phyloP scores from a whole-genome alignment of 2,329 filamentous ascomycete species.

The Penicillium frequentans region DNA sequence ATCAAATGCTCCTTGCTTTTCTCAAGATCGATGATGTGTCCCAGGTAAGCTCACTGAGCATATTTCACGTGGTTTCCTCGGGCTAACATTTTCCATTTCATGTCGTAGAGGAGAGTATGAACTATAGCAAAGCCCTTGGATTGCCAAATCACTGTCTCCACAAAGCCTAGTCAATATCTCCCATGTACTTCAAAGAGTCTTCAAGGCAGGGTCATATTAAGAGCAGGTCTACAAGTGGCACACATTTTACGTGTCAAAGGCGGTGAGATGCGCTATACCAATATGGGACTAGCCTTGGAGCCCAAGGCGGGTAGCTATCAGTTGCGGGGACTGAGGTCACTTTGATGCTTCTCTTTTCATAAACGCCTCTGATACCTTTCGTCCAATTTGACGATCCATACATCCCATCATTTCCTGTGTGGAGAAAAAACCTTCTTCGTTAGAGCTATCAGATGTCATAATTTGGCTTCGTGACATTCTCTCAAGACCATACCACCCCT shows the following conservation, averaged over 20 bases:
- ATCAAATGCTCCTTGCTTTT: too few species aligned
- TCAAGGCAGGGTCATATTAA: too few species aligned
- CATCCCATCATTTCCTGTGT: not conserved
- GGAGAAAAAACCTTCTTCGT: not conserved
- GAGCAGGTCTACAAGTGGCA: not conserved
- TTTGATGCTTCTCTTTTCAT: not conserved
- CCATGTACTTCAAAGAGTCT: too few species aligned
- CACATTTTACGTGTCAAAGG: not conserved
- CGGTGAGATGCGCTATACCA: not conserved
- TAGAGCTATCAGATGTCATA: not conserved
- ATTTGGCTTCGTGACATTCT: not conserved
- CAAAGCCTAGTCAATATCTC: too few species aligned
- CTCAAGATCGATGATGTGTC: too few species aligned
- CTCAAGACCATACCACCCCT: not conserved
- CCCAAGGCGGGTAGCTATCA: constrained; percentile 5
- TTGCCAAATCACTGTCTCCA: too few species aligned
- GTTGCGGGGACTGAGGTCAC: constrained; percentile 1
- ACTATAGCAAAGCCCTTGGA: too few species aligned
- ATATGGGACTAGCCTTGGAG: not conserved
- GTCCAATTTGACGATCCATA: not conserved
- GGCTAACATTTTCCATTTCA: too few species aligned
- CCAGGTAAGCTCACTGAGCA: too few species aligned
- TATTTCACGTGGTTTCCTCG: too few species aligned
- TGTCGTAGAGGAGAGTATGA: too few species aligned
- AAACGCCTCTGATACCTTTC: not conserved